Conservation (phyloP, 306 rosid genomes). For the Pterocarpus macrocarpus region DNA sequence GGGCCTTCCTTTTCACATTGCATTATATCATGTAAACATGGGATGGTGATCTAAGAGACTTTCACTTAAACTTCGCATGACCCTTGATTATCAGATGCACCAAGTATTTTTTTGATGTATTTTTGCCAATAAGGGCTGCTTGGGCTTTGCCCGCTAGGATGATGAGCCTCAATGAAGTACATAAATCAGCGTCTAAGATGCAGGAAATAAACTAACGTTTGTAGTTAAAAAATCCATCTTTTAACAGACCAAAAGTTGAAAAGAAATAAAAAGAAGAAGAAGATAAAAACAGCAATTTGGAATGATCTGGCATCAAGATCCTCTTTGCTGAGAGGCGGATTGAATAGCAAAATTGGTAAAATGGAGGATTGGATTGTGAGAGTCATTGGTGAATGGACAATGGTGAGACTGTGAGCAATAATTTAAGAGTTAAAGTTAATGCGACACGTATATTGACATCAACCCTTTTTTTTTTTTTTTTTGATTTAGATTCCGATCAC, state of each 20-base stretch:
- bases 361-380: not conserved
- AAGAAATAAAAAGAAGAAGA: no score
- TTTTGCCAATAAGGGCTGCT: no score
- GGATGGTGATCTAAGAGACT: not conserved
- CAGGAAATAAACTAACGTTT: not conserved
- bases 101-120: no score
- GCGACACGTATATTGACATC: no score
- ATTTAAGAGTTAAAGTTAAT: no score
- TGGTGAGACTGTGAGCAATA: no score
- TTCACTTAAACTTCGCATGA: not conserved
- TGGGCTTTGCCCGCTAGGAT: no score
- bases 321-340: no score
- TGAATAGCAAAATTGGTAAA: not conserved
- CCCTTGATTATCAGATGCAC: no score
- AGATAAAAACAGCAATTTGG: not conserved
- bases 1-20: not conserved
- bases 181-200: not conserved
- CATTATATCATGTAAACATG: not conserved
- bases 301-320: not conserved
- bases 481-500: not conserved
- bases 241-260: no score
- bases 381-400: not conserved
- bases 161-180: not conserved
- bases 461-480: no score
- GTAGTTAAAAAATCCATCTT: no score